phyloP scores from a whole-genome alignment of 305 asterid species.

The Ajuga reptans region DNA sequence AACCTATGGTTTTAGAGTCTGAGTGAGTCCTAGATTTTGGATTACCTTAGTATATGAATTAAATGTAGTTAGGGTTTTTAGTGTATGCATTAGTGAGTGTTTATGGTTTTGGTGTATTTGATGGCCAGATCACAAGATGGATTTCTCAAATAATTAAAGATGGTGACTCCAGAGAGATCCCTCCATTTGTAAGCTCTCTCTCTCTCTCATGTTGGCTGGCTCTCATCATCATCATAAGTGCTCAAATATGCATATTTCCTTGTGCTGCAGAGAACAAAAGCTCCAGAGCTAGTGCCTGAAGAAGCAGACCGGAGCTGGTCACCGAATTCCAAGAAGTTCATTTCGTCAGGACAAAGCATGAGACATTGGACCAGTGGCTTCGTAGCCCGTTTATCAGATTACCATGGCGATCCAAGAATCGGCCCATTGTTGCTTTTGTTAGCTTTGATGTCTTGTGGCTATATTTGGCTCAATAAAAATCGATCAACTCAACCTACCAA shows the following conservation, averaged over 20 bases:
- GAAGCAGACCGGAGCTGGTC: slow-evolving; percentile 67
- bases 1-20: no score
- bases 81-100: background rate
- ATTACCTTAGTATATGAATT: background rate
- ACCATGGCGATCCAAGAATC: slow-evolving; percentile 69
- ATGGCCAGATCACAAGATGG: slow-evolving; percentile 70
- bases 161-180: slow-evolving; percentile 84
- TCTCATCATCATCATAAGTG: background rate
- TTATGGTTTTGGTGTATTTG: slow-evolving; percentile 17
- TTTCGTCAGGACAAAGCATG: slow-evolving; percentile 43
- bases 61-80: no score
- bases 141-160: slow-evolving; percentile 71
- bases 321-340: slow-evolving; percentile 38
- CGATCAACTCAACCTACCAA: slow-evolving; percentile 33
- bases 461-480: slow-evolving; percentile 60
- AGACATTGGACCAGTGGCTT: slow-evolving; percentile 35
- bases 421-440: slow-evolving; percentile 80
- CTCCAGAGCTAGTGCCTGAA: slow-evolving; percentile 84
- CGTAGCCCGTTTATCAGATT: slow-evolving; percentile 31
- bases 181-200: slow-evolving; percentile 63
- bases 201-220: background rate
- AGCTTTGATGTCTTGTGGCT: slow-evolving; percentile 70
- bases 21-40: background rate
- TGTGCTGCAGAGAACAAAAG: slow-evolving; percentile 58
- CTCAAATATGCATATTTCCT: slow-evolving; percentile 1